phyloP scores from a whole-genome alignment of 352 stramenopile species.

The Phytophthora kernoviae region DNA sequence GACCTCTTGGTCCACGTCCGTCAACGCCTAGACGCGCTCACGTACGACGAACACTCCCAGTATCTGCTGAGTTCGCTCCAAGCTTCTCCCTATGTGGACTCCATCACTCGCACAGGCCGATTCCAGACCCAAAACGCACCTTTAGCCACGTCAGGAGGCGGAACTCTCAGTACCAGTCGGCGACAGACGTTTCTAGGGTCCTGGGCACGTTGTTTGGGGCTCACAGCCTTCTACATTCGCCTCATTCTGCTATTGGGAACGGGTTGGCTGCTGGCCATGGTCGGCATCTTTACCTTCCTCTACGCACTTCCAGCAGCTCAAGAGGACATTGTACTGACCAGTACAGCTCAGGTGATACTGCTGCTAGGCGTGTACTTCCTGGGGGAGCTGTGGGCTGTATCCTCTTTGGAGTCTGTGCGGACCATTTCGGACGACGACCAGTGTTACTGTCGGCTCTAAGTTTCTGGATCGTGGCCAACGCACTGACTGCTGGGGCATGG shows the following conservation, averaged over 20 bases:
- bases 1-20: constrained; percentile 52
- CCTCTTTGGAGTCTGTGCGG: constrained; percentile 54
- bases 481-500: constrained; percentile 42
- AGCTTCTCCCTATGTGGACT: constrained; percentile 21
- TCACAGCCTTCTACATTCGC: constrained; percentile 53
- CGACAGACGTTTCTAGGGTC: constrained; percentile 12
- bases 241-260: constrained; percentile 52
- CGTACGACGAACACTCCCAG: constrained; percentile 50
- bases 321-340: constrained; percentile 28
- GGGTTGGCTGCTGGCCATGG: constrained; percentile 50
- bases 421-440: constrained; percentile 57
- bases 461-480: constrained; percentile 46
- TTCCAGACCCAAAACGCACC: too few species aligned
- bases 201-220: constrained; percentile 35
- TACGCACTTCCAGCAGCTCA: constrained; percentile 32
- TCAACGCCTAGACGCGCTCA: constrained; percentile 58
- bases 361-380: constrained; percentile 47
- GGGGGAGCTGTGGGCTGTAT: constrained; percentile 53
- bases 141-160: too few species aligned
- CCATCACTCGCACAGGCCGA: background rate
- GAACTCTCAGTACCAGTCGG: constrained; percentile 25
- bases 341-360: constrained; percentile 35
- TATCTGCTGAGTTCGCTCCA: constrained; percentile 49
- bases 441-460: constrained; percentile 45
- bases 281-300: constrained; percentile 46